A percentile compares a stretch with the other conserved stretches of the same genome.
These are phyloP conservation scores for Leptomonas pyrrhocoris DNA, from an alignment of 208 protist species.

Conservation along the genomic window DNA sequence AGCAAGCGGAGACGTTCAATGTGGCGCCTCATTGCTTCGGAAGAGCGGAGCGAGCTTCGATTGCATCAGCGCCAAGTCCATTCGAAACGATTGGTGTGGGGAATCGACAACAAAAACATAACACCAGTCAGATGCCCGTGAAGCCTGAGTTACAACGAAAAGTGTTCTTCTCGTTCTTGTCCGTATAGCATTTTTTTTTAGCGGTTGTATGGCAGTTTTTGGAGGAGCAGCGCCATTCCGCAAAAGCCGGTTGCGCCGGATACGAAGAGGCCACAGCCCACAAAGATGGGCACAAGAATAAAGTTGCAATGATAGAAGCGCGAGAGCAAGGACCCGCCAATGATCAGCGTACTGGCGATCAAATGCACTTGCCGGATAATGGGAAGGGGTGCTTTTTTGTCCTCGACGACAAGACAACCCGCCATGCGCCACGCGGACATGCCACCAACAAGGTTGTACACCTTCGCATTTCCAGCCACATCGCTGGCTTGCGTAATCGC, in stretches of 20 bases:
- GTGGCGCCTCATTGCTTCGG: no score
- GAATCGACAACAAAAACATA: no score
- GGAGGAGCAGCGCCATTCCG: slow-evolving; percentile 48
- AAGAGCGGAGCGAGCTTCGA: no score
- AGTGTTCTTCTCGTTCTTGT: not conserved
- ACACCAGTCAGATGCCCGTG: no score
- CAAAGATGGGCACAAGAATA: slow-evolving; percentile 40
- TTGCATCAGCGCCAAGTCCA: no score
- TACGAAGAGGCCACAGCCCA: slow-evolving; percentile 45
- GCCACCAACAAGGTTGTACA: slow-evolving; percentile 47
- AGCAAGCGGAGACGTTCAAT: not conserved
- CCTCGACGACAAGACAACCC: slow-evolving; percentile 37
- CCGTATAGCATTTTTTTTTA: not conserved
- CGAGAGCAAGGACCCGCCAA: slow-evolving; percentile 33
- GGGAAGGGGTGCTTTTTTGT: slow-evolving; percentile 43
- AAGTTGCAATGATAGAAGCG: slow-evolving; percentile 42
- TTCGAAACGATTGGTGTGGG: no score
- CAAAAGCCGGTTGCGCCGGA: slow-evolving; percentile 53
- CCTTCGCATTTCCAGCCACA: slow-evolving; percentile 22
- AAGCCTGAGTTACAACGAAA: not conserved
- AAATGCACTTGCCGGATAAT: slow-evolving; percentile 60
- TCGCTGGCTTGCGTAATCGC: slow-evolving; percentile 15
- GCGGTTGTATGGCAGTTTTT: slow-evolving; percentile 49
- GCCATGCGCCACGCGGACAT: slow-evolving; percentile 45
- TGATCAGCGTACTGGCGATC: slow-evolving; percentile 52